phyloP scores from a whole-genome alignment of 352 stramenopile species.

The Globisporangium spinosum region DNA sequence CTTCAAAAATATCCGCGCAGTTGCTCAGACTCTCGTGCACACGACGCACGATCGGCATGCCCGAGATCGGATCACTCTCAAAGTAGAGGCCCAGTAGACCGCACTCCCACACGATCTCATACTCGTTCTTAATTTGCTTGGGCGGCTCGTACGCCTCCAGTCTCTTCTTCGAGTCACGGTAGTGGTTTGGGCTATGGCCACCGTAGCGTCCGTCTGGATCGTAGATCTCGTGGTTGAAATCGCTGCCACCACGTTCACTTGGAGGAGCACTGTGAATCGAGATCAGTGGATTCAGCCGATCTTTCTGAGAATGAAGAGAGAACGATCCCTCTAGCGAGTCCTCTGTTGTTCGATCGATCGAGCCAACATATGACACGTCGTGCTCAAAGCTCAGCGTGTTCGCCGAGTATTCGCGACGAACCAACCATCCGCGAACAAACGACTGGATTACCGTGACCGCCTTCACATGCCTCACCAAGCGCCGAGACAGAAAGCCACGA shows the following conservation, averaged over 20 bases:
- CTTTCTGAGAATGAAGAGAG: conserved; percentile 28
- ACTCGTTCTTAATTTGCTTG: conserved; percentile 70
- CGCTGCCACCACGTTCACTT: conserved; percentile 49
- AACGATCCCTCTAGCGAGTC: conserved; percentile 55
- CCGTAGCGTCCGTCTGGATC: conserved; percentile 45
- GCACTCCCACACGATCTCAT: conserved; percentile 88
- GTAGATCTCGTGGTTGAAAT: conserved; percentile 37
- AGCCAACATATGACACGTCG: conserved; percentile 73
- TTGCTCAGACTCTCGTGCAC: conserved; percentile 86
- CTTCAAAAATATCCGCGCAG: conserved; percentile 82
- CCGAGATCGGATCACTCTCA: conserved; percentile 71
- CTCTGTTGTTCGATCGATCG: conserved; percentile 44
- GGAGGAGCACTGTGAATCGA: conserved; percentile 50
- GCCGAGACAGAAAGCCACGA: conserved; percentile 45
- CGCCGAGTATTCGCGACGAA: conserved; percentile 68
- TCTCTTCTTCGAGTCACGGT: conserved; percentile 54
- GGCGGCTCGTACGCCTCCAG: conserved; percentile 60
- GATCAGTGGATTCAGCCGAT: conserved; percentile 46
- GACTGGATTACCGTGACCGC: conserved; percentile 67
- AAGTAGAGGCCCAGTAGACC: conserved; percentile 83
- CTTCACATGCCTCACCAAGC: conserved; percentile 37
- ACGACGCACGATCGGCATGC: conserved; percentile 84
- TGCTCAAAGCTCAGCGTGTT: conserved; percentile 80
- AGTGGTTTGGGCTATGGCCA: conserved; percentile 39
- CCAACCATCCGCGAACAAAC: conserved; percentile 78